Percentiles rank a stretch among this genome's conserved stretches.
These are phyloP conservation scores for Didymella exigua DNA, from an alignment of 2,329 filamentous ascomycete genomes.

Conservation along the genomic window DNA sequence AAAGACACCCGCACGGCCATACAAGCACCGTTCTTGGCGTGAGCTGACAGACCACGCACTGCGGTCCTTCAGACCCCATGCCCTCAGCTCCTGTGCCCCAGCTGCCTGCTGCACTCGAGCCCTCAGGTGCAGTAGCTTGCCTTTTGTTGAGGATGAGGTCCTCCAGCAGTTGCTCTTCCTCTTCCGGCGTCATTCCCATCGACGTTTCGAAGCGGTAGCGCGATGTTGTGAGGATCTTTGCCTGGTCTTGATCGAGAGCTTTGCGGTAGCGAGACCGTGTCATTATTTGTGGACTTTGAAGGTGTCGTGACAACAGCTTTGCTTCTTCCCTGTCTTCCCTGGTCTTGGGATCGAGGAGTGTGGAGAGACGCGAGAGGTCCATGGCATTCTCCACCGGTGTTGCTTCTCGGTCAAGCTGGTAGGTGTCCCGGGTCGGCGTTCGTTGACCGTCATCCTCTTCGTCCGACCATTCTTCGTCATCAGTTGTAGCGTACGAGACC, in stretches of 20 bases:
- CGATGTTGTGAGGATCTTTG: conserved; percentile 65
- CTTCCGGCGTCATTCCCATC: conserved; percentile 52
- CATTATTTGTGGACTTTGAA: conserved; percentile 72
- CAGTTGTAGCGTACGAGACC: conserved; percentile 66
- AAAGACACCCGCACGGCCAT: conserved; percentile 95
- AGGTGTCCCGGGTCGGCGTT: conserved; percentile 75
- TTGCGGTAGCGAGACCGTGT: conserved; percentile 80
- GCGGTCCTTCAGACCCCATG: conserved; percentile 75
- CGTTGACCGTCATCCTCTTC: conserved; percentile 57
- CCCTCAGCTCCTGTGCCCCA: conserved; percentile 77
- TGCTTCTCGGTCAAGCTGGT: conserved; percentile 55
- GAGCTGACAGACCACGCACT: conserved; percentile 92
- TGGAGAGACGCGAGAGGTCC: conserved; percentile 71
- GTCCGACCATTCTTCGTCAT: conserved; percentile 49
- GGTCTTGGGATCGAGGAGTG: conserved; percentile 79
- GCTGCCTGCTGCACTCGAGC: conserved; percentile 43
- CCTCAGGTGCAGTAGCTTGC: conserved; percentile 45
- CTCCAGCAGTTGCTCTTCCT: conserved; percentile 65
- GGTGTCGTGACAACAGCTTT: conserved; percentile 77
- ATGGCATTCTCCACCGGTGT: conserved; percentile 62
- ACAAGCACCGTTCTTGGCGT: conserved; percentile 86
- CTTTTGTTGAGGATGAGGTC: conserved; percentile 63
- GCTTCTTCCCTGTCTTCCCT: conserved; percentile 82
- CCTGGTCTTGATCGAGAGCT: conserved; percentile 70
- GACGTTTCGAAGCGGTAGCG: conserved; percentile 38